Evolutionary conservation across 768 basidiomycete species (phyloP).

Genomic region (Tulasnella sp.): DNA sequence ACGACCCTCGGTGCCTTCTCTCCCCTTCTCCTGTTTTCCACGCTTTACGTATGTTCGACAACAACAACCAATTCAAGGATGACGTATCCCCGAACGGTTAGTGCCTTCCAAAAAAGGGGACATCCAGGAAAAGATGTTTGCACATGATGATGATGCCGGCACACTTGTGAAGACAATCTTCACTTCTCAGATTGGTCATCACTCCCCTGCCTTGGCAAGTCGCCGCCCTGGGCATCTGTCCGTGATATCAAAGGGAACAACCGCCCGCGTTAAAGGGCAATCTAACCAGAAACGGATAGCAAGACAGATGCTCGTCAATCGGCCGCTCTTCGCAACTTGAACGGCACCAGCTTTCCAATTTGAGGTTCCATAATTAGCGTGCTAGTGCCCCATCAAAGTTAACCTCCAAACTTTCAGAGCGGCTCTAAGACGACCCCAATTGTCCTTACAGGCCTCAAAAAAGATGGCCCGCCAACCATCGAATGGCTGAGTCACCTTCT

Average conservation of each 20-base stretch:
- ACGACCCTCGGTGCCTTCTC: background rate
- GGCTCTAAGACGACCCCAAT: background rate
- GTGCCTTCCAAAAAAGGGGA: background rate
- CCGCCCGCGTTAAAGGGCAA: background rate
- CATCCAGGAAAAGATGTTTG: background rate
- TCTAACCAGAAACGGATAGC: background rate
- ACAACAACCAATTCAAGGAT: background rate
- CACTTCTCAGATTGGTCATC: background rate
- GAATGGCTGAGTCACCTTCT: background rate
- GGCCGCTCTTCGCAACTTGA: background rate
- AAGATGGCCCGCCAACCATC: background rate
- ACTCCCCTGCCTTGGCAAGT: background rate
- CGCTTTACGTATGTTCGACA: background rate
- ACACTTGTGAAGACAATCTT: background rate
- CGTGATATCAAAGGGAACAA: background rate
- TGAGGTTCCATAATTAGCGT: background rate
- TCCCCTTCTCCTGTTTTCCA: background rate
- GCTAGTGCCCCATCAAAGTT: background rate
- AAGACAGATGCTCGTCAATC: background rate
- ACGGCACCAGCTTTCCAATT: background rate
- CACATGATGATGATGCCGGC: background rate
- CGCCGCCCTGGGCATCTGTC: background rate
- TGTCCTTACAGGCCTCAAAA: background rate
- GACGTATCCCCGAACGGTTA: background rate
- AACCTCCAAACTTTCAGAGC: background rate